Percentiles rank a stretch among this genome's conserved stretches.
These are phyloP conservation scores for Aspergillus phoenicis DNA, from an alignment of 2,329 filamentous ascomycete genomes.

Conservation along the genomic window DNA sequence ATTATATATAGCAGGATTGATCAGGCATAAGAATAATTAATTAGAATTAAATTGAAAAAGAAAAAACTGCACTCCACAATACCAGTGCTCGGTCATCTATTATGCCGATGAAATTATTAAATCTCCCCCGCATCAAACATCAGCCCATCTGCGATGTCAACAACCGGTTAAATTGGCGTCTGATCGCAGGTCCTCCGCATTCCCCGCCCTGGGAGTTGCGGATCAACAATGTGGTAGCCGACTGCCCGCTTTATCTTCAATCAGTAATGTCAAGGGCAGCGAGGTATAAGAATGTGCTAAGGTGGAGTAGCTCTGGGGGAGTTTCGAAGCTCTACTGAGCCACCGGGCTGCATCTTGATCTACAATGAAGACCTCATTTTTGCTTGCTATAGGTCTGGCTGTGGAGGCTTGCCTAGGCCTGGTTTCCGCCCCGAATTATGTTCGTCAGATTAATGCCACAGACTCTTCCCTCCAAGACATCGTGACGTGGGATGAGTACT, in stretches of 20 bases:
- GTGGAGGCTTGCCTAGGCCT: neutral
- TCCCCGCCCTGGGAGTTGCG: too few relatives aligned
- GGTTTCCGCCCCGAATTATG: neutral
- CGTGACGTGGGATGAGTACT: slow-evolving; percentile 54
- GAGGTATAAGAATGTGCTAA: neutral
- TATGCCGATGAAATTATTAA: too few relatives aligned
- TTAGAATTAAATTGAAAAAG: too few relatives aligned
- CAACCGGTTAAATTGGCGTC: too few relatives aligned
- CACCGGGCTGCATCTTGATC: neutral
- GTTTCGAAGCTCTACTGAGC: neutral
- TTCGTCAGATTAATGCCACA: neutral
- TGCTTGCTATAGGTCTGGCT: neutral
- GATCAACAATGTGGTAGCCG: neutral
- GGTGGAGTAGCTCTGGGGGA: neutral
- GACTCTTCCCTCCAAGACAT: neutral
- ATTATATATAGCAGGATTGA: too few relatives aligned
- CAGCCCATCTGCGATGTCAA: too few relatives aligned
- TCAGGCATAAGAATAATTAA: too few relatives aligned
- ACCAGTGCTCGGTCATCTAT: too few relatives aligned
- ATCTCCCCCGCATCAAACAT: too few relatives aligned
- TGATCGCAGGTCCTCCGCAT: too few relatives aligned
- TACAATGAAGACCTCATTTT: neutral
- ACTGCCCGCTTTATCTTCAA: neutral
- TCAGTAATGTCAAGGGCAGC: neutral
- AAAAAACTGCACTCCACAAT: too few relatives aligned